Conservation (phyloP, 2,329 filamentous ascomycete genomes). For the Emergomyces orientalis region DNA sequence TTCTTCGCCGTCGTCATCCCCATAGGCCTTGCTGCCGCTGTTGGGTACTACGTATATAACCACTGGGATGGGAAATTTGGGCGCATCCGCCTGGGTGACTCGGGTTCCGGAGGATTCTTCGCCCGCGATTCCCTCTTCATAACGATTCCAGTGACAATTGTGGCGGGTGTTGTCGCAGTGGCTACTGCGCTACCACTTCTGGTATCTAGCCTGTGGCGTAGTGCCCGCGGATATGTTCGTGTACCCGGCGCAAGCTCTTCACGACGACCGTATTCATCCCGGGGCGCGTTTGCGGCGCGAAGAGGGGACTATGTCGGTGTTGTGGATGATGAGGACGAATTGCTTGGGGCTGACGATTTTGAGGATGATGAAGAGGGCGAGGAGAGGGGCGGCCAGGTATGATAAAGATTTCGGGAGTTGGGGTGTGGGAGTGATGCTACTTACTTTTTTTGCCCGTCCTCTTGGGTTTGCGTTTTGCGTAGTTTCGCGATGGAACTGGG, state of each 20-base stretch:
- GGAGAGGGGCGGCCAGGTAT: constrained; percentile 13
- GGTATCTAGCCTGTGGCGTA: constrained; percentile 62
- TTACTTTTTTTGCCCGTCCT: neutral
- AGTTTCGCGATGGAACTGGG: neutral
- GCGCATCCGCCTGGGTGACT: constrained; percentile 78
- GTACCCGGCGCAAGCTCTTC: constrained; percentile 35
- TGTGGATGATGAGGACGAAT: constrained; percentile 87
- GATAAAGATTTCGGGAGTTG: neutral
- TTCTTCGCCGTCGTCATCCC: constrained; percentile 81
- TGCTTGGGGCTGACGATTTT: constrained; percentile 76
- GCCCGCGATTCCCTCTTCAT: constrained; percentile 69
- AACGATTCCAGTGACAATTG: constrained; percentile 66
- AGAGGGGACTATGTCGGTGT: constrained; percentile 81
- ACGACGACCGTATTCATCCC: constrained; percentile 66
- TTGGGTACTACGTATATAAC: constrained; percentile 76
- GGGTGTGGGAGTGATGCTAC: neutral
- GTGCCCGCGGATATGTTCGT: constrained; percentile 41
- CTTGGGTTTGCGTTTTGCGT: neutral
- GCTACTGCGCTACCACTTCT: constrained; percentile 66
- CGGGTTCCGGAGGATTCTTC: constrained; percentile 37
- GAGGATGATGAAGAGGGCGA: constrained; percentile 82
- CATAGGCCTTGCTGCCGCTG: constrained; percentile 57
- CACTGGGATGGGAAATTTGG: constrained; percentile 89
- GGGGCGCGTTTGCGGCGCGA: constrained; percentile 79
- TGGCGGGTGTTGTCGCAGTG: constrained; percentile 72